Evolutionary conservation across 2,329 filamentous ascomycete species (phyloP).

Genomic region (Claviceps fusiformis): DNA sequence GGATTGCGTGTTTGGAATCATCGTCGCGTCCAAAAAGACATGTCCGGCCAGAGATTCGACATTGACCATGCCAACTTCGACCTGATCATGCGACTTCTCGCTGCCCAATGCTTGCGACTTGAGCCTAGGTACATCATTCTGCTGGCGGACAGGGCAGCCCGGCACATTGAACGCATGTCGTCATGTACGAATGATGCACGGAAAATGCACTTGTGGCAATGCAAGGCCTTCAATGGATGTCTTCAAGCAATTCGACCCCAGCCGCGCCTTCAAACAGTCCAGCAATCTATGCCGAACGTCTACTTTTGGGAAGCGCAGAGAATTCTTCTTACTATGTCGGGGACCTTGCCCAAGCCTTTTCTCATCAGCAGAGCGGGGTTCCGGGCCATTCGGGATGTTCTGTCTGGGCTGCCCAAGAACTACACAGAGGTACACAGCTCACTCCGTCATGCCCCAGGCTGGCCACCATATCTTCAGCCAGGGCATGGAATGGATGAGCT

Average conservation of each 20-base stretch:
- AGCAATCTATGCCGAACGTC: conserved; percentile 14
- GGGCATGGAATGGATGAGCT: conserved; percentile 47
- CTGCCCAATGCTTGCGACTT: conserved; percentile 18
- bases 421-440: conserved; percentile 34
- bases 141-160: conserved; percentile 15
- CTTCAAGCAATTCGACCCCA: conserved; percentile 16
- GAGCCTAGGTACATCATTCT: conserved; percentile 21
- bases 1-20: background rate
- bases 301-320: conserved; percentile 43
- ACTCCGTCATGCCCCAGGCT: conserved; percentile 34
- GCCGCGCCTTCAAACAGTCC: conserved; percentile 11
- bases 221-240: conserved; percentile 18
- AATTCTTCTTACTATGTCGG: conserved; percentile 37
- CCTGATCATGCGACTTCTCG: conserved; percentile 14
- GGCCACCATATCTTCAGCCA: conserved; percentile 46
- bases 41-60: background rate
- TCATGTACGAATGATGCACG: conserved; percentile 4
- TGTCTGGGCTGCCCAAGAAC: conserved; percentile 40
- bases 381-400: conserved; percentile 37
- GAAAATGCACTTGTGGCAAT: conserved; percentile 16
- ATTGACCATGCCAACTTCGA: conserved; percentile 13
- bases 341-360: conserved; percentile 32
- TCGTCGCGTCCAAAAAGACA: conserved; percentile 1
- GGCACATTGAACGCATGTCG: conserved; percentile 14
- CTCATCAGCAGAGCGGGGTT: conserved; percentile 39